phyloP scores from a whole-genome alignment of 805 yeast genomes.

The Candida boleticola region DNA sequence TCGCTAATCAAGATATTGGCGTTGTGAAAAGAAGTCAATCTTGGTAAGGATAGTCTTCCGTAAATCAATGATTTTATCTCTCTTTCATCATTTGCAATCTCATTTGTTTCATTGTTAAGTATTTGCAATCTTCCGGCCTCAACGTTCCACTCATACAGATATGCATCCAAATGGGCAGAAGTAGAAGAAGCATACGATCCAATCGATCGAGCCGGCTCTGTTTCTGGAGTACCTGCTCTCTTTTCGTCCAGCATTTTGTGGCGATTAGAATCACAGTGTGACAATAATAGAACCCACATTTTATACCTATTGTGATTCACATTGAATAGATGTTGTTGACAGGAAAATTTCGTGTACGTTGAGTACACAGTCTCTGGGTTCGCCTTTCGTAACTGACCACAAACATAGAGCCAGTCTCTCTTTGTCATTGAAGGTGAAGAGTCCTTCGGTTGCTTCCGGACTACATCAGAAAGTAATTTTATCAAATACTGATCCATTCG shows the following conservation, averaged over 20 bases:
- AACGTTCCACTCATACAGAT: conserved; percentile 36
- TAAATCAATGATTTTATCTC: conserved; percentile 31
- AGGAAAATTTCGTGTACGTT: conserved; percentile 38
- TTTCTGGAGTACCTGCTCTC: too few species aligned
- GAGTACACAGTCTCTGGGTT: conserved; percentile 41
- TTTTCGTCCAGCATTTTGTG: too few species aligned
- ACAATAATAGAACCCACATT: conserved; percentile 33
- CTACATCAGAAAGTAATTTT: conserved; percentile 33
- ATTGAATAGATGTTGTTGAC: conserved; percentile 36
- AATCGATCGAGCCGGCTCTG: too few species aligned
- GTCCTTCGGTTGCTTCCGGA: conserved; percentile 31
- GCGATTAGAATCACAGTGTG: conserved; percentile 20
- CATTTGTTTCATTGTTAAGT: conserved; percentile 22
- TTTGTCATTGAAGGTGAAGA: conserved; percentile 33
- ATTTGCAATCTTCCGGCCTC: conserved; percentile 32
- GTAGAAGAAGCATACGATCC: too few species aligned
- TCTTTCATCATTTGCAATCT: conserved; percentile 28
- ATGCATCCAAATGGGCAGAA: conserved; percentile 13
- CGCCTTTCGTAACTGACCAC: conserved; percentile 33
- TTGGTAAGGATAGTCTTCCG: conserved; percentile 28
- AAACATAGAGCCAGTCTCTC: conserved; percentile 36
- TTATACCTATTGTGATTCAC: conserved; percentile 36
- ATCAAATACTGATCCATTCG: conserved; percentile 34
- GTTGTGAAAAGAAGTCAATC: conserved; percentile 26
- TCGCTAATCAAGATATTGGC: conserved; percentile 35